Conservation (phyloP, 106 monocot genomes). For the Dioscorea alata region DNA sequence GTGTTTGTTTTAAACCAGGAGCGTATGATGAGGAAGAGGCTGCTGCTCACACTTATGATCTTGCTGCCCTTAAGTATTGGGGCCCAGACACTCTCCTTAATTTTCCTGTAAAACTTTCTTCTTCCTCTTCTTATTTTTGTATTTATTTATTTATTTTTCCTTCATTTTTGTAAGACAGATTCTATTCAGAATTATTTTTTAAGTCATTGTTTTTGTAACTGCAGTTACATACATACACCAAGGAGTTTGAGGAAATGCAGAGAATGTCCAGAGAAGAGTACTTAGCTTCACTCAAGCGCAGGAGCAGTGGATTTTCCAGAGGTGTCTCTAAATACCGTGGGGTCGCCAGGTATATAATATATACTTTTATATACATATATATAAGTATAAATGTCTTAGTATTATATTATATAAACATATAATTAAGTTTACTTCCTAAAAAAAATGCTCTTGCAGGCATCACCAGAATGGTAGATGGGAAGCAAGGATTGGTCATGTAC, state of each 20-base stretch:
- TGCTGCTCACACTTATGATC: slow-evolving; percentile 63
- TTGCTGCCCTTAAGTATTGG: slow-evolving; percentile 77
- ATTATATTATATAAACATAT: too few relatives aligned
- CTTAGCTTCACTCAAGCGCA: slow-evolving; percentile 64
- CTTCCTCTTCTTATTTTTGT: background rate
- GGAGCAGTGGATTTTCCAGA: slow-evolving; percentile 89
- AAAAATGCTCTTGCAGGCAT: slow-evolving; percentile 27
- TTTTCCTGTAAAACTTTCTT: slow-evolving; percentile 50
- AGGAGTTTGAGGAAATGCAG: slow-evolving; percentile 35
- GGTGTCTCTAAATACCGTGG: slow-evolving; percentile 91
- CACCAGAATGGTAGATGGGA: slow-evolving; percentile 79
- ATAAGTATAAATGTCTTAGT: too few relatives aligned
- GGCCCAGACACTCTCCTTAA: slow-evolving; percentile 48
- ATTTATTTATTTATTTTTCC: background rate
- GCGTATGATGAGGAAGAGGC: slow-evolving; percentile 68
- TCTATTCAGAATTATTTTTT: too few relatives aligned
- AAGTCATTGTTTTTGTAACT: background rate
- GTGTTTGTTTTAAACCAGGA: slow-evolving; percentile 13
- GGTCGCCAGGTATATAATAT: slow-evolving; percentile 57
- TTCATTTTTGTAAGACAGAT: too few relatives aligned
- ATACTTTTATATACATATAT: too few relatives aligned
- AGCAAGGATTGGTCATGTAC: slow-evolving; percentile 60
- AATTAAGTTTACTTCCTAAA: too few relatives aligned
- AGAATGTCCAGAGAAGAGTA: slow-evolving; percentile 34
- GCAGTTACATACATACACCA: slow-evolving; percentile 21